phyloP scores from a whole-genome alignment of 495 filamentous ascomycete species.

The Baudoinia panamericana region DNA sequence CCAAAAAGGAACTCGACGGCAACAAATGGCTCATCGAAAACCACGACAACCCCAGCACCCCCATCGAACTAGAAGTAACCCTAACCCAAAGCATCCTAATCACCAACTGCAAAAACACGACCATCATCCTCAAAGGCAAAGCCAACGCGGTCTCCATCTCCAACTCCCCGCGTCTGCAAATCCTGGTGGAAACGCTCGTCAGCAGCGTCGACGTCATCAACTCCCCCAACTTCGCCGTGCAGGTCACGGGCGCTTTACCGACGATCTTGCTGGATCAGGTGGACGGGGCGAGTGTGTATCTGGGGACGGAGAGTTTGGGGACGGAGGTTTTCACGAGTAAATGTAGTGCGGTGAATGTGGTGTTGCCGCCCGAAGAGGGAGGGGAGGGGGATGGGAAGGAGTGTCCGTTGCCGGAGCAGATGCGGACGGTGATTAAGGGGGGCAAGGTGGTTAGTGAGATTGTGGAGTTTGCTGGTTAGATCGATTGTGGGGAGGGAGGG shows the following conservation, averaged over 20 bases:
- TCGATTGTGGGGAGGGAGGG: constrained; percentile 15
- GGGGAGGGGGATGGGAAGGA: constrained; percentile 70
- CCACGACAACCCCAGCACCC: constrained; percentile 57
- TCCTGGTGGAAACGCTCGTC: constrained; percentile 82
- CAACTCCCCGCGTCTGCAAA: constrained; percentile 68
- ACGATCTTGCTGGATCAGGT: constrained; percentile 86
- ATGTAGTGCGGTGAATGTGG: constrained; percentile 69
- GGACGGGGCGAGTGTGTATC: constrained; percentile 76
- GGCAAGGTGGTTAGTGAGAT: constrained; percentile 73
- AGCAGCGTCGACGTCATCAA: constrained; percentile 90
- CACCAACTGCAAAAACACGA: constrained; percentile 77
- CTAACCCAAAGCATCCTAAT: constrained; percentile 87
- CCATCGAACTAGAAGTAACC: constrained; percentile 60
- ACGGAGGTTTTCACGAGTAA: constrained; percentile 85
- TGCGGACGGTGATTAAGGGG: constrained; percentile 64
- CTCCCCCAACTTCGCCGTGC: constrained; percentile 72
- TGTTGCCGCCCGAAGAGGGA: constrained; percentile 52
- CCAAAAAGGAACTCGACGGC: constrained; percentile 82
- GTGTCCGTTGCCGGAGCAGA: constrained; percentile 75
- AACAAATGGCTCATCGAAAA: constrained; percentile 97
- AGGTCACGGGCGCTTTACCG: constrained; percentile 63
- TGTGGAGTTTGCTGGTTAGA: constrained; percentile 68
- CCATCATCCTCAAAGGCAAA: constrained; percentile 78
- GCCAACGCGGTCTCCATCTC: constrained; percentile 90
- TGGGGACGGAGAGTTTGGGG: constrained; percentile 58